Base-by-base conservation (phyloP, 1,284 basidiomycete species). In the Cryptococcus amylolentus region DNA sequence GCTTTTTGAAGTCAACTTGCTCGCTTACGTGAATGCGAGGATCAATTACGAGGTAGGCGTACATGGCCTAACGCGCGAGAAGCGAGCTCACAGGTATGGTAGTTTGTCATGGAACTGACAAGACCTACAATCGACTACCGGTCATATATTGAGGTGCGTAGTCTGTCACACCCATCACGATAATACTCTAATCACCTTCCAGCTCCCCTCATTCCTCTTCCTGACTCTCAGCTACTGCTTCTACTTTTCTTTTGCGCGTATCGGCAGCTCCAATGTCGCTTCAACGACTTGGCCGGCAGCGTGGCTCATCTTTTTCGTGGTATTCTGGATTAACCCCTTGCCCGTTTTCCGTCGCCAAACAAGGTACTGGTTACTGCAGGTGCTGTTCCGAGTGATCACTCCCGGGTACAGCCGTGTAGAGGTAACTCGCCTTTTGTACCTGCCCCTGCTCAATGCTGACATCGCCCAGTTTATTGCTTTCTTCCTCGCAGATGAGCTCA, bases 41-140 rank as follows among this genome's bases (percentile, higher is more conserved):
- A 91, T 96, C 69, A 96, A 95, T 72, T 92, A 92, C 62, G 74
- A 76, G 56, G 70, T 70, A 47, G 45, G 65, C 55, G 37, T 16
- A 1, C 5, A 26, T 23, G 18, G 23, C 41, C 8, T 8, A 13
- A 42, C 38, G 31, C 14, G 41, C 14, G 41, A 42, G 41, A 16
- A 7, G 41, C 14, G 41, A 31, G 31, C 46, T 48, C 7, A 48
- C 46, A 16, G 10, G 27, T 5, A 12, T 8, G 18, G 2, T 35
- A 71, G 71, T 95, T 97, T 73, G 94, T 97, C 51, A 94, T 97
- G 91, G 91, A 90, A 71, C 75, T 94, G 52, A 85, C 94, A 64
- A 75, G 88, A 52, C 86, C 86, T 31, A 84, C 83, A 39, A 79
- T 95, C 51, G 90, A 96, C 71, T 83, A 85, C 66, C 83, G 86